These are phyloP conservation scores for Fusarium protoensiforme DNA, from an alignment of 2,329 filamentous ascomycete species.

Conservation along the genomic window DNA sequence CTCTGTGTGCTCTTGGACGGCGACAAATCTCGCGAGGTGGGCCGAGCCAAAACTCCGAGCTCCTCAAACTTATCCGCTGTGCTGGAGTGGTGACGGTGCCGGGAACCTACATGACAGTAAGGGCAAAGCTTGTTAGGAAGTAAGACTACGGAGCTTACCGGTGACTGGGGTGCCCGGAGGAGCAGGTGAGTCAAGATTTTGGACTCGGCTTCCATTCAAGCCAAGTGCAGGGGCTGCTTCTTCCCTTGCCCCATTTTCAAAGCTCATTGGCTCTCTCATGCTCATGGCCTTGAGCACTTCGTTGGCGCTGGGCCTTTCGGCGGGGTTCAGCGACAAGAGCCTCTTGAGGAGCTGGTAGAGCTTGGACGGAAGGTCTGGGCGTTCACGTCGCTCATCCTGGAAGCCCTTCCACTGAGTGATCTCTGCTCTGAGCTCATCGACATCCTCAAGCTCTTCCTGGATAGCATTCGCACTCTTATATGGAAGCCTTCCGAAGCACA, in stretches of 20 bases:
- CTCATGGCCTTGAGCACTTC: constrained; percentile 86
- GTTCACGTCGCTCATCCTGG: constrained; percentile 76
- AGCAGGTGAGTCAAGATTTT: constrained; percentile 66
- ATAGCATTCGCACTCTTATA: constrained; percentile 86
- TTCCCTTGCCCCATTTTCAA: constrained; percentile 55
- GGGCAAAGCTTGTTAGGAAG: constrained; percentile 42
- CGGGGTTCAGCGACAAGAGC: constrained; percentile 81
- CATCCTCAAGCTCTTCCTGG: constrained; percentile 91
- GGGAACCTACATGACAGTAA: constrained; percentile 45
- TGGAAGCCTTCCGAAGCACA: constrained; percentile 92
- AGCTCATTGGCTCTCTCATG: constrained; percentile 71
- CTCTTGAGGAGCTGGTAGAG: constrained; percentile 87
- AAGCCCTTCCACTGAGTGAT: constrained; percentile 91
- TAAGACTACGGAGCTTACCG: constrained; percentile 46
- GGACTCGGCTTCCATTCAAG: constrained; percentile 60
- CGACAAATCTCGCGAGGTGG: constrained; percentile 32
- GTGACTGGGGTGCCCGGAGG: constrained; percentile 60
- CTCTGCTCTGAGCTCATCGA: constrained; percentile 85
- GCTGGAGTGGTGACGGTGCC: constrained; percentile 39
- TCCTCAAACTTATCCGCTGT: constrained; percentile 43
- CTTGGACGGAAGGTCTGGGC: constrained; percentile 85
- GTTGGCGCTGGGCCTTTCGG: constrained; percentile 82
- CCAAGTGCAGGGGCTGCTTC: constrained; percentile 53
- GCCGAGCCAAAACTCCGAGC: constrained; percentile 27
- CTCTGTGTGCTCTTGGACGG: constrained; percentile 17